Evolutionary conservation across 176 grass and related monocot genomes (phyloP).

Genomic region (Juncus effusus): DNA sequence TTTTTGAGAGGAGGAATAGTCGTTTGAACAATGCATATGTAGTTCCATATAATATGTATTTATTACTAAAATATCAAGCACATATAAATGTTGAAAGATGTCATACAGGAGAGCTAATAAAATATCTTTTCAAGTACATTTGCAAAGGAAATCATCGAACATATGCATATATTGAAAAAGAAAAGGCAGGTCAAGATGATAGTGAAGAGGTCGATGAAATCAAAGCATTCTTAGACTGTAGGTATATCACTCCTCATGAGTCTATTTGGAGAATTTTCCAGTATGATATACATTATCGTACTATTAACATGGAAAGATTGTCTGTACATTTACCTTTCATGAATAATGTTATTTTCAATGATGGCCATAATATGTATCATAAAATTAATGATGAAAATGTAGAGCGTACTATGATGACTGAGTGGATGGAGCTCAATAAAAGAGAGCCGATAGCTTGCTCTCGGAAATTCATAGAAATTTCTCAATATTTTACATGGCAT

Average conservation of each 20-base stretch:
- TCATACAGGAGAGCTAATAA: too few relatives aligned
- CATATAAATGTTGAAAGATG: too few relatives aligned
- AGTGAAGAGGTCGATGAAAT: conserved; percentile 1
- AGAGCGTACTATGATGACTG: too few relatives aligned
- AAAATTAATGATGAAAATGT: neutral
- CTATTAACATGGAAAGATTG: conserved; percentile 26
- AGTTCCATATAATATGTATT: too few relatives aligned
- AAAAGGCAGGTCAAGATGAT: neutral
- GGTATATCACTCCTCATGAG: conserved; percentile 26
- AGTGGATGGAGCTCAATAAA: too few relatives aligned
- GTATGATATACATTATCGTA: conserved; percentile 18
- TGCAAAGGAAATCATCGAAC: too few relatives aligned
- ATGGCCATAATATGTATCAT: rapidly evolving
- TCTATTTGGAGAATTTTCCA: conserved; percentile 30
- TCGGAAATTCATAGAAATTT: too few relatives aligned
- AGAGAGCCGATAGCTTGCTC: too few relatives aligned
- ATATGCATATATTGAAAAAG: too few relatives aligned
- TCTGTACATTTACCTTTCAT: conserved; percentile 7
- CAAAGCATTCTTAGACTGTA: too few relatives aligned
- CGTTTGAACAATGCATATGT: conserved; percentile 26
- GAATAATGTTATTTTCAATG: neutral
- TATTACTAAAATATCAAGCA: too few relatives aligned
- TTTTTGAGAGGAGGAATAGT: conserved; percentile 11
- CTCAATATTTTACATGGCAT: conserved; percentile 38
- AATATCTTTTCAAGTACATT: too few relatives aligned